phyloP scores from a whole-genome alignment of 192 early-diverging fungal species.

The Coemansia nantahalensis region DNA sequence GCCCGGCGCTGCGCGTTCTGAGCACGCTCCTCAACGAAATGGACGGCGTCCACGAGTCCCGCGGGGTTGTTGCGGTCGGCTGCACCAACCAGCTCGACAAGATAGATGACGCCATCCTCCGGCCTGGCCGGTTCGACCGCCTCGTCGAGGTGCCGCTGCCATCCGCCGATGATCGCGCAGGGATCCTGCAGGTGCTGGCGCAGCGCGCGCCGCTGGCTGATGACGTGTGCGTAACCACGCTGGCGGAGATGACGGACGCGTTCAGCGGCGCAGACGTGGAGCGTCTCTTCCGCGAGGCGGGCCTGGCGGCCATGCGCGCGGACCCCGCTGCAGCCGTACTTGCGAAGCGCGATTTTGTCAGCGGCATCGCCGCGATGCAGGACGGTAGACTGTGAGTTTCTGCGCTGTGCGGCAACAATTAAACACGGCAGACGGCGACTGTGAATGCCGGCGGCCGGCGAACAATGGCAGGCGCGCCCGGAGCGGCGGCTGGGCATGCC shows the following conservation, averaged over 20 bases:
- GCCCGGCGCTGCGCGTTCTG: slow-evolving; percentile 85
- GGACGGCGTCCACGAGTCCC: slow-evolving; percentile 89
- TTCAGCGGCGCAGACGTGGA: slow-evolving; percentile 40
- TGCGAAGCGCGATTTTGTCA: slow-evolving; percentile 20
- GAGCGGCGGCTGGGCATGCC: too few relatives aligned
- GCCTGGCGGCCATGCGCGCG: slow-evolving; percentile 30
- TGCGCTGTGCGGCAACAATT: too few relatives aligned
- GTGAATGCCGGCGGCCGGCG: too few relatives aligned
- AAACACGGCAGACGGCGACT: too few relatives aligned
- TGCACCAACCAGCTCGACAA: slow-evolving; percentile 86
- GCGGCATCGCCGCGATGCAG: slow-evolving; percentile 8
- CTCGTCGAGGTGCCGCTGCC: slow-evolving; percentile 73
- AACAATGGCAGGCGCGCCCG: too few relatives aligned
- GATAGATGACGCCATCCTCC: slow-evolving; percentile 81
- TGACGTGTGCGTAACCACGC: slow-evolving; percentile 46
- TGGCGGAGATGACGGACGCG: slow-evolving; percentile 31
- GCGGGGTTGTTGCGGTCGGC: slow-evolving; percentile 84
- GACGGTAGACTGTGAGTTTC: too few relatives aligned
- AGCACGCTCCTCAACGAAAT: slow-evolving; percentile 97
- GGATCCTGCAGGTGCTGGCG: slow-evolving; percentile 70
- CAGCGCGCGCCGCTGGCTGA: slow-evolving; percentile 56
- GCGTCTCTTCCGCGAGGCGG: slow-evolving; percentile 47
- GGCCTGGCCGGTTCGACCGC: slow-evolving; percentile 86
- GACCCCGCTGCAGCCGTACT: slow-evolving; percentile 5
- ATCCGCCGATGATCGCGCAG: slow-evolving; percentile 53